Conservation (phyloP, 2,329 filamentous ascomycete species). For the Botrytis sinoallii region DNA sequence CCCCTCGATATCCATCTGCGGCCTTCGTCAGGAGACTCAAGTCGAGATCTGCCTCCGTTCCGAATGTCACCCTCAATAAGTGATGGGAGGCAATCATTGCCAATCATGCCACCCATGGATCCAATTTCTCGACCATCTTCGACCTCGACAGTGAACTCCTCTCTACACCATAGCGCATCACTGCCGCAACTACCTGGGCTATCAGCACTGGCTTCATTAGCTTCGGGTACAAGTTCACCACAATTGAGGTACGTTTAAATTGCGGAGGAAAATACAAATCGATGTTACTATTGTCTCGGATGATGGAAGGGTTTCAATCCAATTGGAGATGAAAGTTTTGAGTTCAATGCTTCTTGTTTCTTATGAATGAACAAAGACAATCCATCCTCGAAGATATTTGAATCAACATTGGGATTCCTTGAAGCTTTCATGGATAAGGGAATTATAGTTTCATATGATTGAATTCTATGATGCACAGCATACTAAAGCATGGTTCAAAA, state of each 20-base stretch:
- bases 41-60: constrained; percentile 46
- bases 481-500: constrained; percentile 12
- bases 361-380: not conserved
- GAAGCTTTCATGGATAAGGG: not conserved
- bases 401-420: not conserved
- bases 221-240: constrained; percentile 47
- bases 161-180: constrained; percentile 42
- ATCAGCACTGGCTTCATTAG: constrained; percentile 57
- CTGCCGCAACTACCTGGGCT: constrained; percentile 51
- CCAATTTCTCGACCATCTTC: constrained; percentile 53
- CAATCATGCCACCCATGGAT: constrained; percentile 43
- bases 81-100: constrained; percentile 46
- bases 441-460: constrained; percentile 10
- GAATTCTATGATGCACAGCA: constrained; percentile 7
- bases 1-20: constrained; percentile 49
- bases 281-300: not conserved
- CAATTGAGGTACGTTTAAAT: constrained; percentile 47
- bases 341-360: not conserved
- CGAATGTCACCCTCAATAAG: constrained; percentile 46
- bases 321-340: not conserved
- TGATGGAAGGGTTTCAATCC: not conserved
- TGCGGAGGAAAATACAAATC: constrained; percentile 5
- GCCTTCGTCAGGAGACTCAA: constrained; percentile 48
- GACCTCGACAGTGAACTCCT: constrained; percentile 47
- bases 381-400: not conserved